These are phyloP conservation scores for Vaccinium macrocarpon DNA, from an alignment of 148 eudicot genomes.

Conservation along the genomic window DNA sequence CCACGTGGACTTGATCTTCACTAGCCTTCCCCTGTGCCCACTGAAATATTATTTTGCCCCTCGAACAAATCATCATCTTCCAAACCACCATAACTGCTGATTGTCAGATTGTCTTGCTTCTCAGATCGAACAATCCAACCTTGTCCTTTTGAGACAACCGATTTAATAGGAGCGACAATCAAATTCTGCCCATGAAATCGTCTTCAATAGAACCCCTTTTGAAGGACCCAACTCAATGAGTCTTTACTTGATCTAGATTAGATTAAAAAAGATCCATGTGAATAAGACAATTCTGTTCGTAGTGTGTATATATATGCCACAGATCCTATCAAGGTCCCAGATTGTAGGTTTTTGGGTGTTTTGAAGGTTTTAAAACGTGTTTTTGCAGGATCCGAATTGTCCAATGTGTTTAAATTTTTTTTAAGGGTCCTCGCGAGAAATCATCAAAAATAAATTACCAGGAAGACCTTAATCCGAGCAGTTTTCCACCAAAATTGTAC, in stretches of 20 bases:
- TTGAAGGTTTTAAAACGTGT: too few relatives aligned
- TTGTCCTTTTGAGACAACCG: conserved; percentile 34
- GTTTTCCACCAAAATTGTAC: too few relatives aligned
- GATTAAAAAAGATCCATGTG: conserved; percentile 49
- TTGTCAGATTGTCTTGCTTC: conserved; percentile 45
- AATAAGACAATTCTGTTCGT: too few relatives aligned
- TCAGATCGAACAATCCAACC: conserved; percentile 59
- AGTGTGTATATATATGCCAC: too few relatives aligned
- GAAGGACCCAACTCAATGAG: conserved; percentile 55
- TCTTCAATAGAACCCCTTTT: conserved; percentile 64
- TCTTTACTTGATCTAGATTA: conserved; percentile 36
- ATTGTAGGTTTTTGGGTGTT: too few relatives aligned
- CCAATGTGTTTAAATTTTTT: too few relatives aligned
- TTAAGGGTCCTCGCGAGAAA: too few relatives aligned
- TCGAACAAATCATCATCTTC: conserved; percentile 60
- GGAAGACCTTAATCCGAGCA: too few relatives aligned
- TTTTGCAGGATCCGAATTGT: too few relatives aligned
- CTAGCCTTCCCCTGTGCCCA: conserved; percentile 99
- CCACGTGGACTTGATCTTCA: conserved; percentile 92
- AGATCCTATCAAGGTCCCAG: too few relatives aligned
- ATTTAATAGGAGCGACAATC: conserved; percentile 67
- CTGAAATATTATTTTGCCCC: conserved; percentile 57
- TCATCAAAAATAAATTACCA: too few relatives aligned
- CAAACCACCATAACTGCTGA: conserved; percentile 56
- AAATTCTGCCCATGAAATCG: conserved; percentile 64